Evolutionary conservation across 2,329 filamentous ascomycete species (phyloP), one percentile per base, ranked within the genome.

Genomic region (Coleophoma cylindrospora): DNA sequence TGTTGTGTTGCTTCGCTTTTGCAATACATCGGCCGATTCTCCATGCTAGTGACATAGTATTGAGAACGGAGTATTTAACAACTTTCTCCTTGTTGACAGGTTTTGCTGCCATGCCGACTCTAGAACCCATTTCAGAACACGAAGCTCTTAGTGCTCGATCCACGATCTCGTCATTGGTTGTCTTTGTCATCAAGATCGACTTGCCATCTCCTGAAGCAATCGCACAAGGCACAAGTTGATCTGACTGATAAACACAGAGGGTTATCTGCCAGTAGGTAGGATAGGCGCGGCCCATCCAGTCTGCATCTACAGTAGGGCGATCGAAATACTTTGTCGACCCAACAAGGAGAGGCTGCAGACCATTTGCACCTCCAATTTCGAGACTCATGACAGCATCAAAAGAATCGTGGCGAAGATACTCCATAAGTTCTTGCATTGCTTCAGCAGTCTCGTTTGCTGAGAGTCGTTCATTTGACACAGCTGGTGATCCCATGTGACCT

Each of bases 1-100:
- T 72, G 51, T 79, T 81, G 9, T 66, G 68, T 21, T 66, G 65
- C 22, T 75, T 68, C 2, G 77, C 76, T 37, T 66, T 65, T 12
- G 73, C 75, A 22, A 84, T 77, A 11, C 76, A 79, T 8, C 81
- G 69, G 0, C 82, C 81, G 32, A 86, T 83, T 21, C 71, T 61
- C 72, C 71, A 74, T 0, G 72, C 69, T 2, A 73, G 62, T 12
- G 68, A 71, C 21, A 69, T 60, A 2, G 70, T 73, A 51, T 72
- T 70, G 14, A 69, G 59, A 0, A 74, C 68, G 22, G 62, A 62
- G 40, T 63, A 67, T 4, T 65, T 63, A 8, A 60, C 55, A 1
- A 71, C 66, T 34, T 64, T 58, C n/a, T 68, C 64, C 1, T 62
- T 66, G 1, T 66, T 68, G 13, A 65, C 71, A 4, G 70, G 71